phyloP scores from a whole-genome alignment of 176 grass and related monocot species.

The Eragrostis curvula region DNA sequence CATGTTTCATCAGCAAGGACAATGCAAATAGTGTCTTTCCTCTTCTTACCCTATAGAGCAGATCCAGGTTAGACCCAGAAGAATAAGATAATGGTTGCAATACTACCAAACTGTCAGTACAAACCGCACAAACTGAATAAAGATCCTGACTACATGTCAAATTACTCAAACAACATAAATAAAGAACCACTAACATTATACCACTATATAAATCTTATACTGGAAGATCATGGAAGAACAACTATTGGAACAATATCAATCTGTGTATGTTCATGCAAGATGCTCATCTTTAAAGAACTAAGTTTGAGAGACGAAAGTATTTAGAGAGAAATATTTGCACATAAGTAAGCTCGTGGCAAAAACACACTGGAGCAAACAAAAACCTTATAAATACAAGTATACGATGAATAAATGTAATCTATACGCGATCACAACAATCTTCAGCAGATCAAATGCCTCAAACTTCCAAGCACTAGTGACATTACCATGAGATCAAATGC shows the following conservation, averaged over 20 bases:
- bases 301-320: too few species aligned
- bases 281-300: too few species aligned
- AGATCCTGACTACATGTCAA: background rate
- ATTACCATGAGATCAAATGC: background rate
- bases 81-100: background rate
- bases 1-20: slow-evolving; percentile 71
- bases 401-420: background rate
- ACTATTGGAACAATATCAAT: background rate
- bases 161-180: background rate
- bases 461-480: background rate
- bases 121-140: background rate
- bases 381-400: background rate
- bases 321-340: background rate
- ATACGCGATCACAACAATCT: background rate
- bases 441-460: background rate
- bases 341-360: background rate
- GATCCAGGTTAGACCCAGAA: background rate
- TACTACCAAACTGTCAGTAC: background rate
- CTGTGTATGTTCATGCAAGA: background rate
- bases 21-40: slow-evolving; percentile 78
- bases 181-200: background rate
- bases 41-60: slow-evolving; percentile 72
- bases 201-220: background rate
- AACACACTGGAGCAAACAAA: background rate
- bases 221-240: background rate